Base-by-base conservation (phyloP, 2,329 filamentous ascomycete genomes). In the Paecilomyces fulvus region DNA sequence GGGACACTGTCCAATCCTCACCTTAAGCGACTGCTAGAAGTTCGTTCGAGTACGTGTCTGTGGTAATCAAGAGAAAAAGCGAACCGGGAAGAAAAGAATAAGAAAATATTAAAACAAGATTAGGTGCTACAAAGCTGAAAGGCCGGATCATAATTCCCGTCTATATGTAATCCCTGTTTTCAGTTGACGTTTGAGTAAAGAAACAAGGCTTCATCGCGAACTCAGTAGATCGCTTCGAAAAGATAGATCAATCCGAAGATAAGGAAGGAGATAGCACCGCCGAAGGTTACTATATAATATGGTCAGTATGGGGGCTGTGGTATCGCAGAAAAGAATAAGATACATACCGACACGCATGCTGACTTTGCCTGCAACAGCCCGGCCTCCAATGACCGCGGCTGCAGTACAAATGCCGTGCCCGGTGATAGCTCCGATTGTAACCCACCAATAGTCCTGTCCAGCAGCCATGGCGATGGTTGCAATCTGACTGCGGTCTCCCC, bases 401-500 rank as follows among this genome's bases (percentile, higher is more conserved):
- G 89, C 87, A 6, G 94, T 97, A 77, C 94, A 99, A 62, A 92
- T 83, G 50, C 84, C 88, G 73, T 99, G 94, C 9, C 94, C 94
- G 51, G 83, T 80, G 33, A 94, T 83, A 1, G 94, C 92, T 57
- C 94, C 94, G 51, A 91, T 79, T 3, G 91, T 96, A 33, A 99
- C 94, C 89, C 91, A 96, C 92, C 92, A 97, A 73, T 97, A 99
- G 71, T 99, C 94, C 73, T 95, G 90, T 20, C 94, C 94, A 31
- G 94, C 92, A 52, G 94, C 94, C 94, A 99, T 99, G 55, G 94
- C 94, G 69, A 99, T 95, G 0, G 94, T 99, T 21, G 94, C 94
- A 67, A 99, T 97, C 76, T 99, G 94, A 70, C 90, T 95, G 63
- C 94, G 85, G 68, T 99, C 94, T 56, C 94, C 94, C 94, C 94